Conservation (phyloP, 495 filamentous ascomycete species). For the Penicillium paradoxum region DNA sequence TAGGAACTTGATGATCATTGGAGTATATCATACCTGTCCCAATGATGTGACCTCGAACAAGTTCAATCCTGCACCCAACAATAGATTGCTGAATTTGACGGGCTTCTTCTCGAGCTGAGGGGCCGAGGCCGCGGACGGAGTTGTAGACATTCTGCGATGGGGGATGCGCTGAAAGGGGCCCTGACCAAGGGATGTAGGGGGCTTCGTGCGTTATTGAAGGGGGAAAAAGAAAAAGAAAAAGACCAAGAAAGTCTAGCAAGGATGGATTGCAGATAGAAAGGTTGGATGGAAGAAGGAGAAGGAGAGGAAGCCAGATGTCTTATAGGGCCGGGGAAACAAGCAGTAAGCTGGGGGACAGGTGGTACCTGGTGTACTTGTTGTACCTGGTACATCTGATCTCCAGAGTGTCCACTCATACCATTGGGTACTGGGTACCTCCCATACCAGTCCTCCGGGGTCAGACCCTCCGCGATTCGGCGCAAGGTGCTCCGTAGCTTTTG, state of each 20-base stretch:
- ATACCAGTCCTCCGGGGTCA: slow-evolving; percentile 17
- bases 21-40: slow-evolving; percentile 58
- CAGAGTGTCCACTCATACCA: slow-evolving; percentile 21
- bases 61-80: slow-evolving; percentile 94
- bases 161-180: slow-evolving; percentile 58
- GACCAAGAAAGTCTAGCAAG: slow-evolving; percentile 3
- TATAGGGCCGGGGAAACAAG: slow-evolving; percentile 18
- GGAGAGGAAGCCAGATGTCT: slow-evolving; percentile 13
- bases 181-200: slow-evolving; percentile 88
- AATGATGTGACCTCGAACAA: slow-evolving; percentile 94
- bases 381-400: slow-evolving; percentile 10
- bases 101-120: slow-evolving; percentile 91
- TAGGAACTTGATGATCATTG: background rate
- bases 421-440: slow-evolving; percentile 26
- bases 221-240: slow-evolving; percentile 6
- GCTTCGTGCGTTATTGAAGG: slow-evolving; percentile 66
- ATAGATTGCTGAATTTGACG: slow-evolving; percentile 98
- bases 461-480: background rate
- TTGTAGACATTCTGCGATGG: slow-evolving; percentile 45
- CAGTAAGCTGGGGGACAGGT: slow-evolving; percentile 11
- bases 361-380: slow-evolving; percentile 11
- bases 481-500: background rate
- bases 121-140: slow-evolving; percentile 46
- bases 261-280: slow-evolving; percentile 5
- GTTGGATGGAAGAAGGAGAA: slow-evolving; percentile 12